Base-by-base conservation (phyloP, 495 filamentous ascomycete species). In the Penicillium antarcticum region DNA sequence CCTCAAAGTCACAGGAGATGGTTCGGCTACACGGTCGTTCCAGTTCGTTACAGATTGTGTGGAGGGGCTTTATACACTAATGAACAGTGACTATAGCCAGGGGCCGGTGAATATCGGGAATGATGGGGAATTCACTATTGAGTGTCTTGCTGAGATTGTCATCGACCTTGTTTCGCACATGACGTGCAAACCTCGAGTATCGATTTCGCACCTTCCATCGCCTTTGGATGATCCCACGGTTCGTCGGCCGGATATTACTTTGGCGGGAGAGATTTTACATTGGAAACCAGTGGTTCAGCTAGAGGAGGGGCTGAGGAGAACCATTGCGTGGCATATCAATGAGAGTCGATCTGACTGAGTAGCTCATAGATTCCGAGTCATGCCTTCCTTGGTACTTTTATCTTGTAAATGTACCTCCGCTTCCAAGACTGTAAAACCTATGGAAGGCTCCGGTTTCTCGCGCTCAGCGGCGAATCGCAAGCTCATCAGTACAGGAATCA, bases 51-150 rank as follows among this genome's bases (percentile, higher is more conserved):
- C 52, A 3, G 59, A 62, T 38, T 62, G 59, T 42, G 16, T 56
- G 12, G 14, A 53, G 1, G 60, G 60, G 3, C 48, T 63, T 3
- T 40, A 54, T 31, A 4, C 18, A 0, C 51, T 63, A 5, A 63
- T 63, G 60, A 46, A 57, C 14, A 58, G 48, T 19, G 56, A 42
- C 3, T 55, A 52, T 23, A 33, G 17, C 13, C 14, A 24, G 1
- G 52, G 42, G 1, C 53, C 56, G 3, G 51, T 63, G 16, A 63
- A 60, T 39, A 63, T 63, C 24, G 60, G 60, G 0, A 63, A 63
- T 34, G 50, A 54, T 31, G 51, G 41, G 14, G 60, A 63, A 24
- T 44, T 57, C 12, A 50, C 50, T 1, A 51, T 60, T 21, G 39
- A 42, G 33, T 14, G 55, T 6, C 29, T 60, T n/a, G 60, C 56